Evolutionary conservation across 2,329 filamentous ascomycete genomes (phyloP), one percentile per base, ranked within the genome.

Genomic region (Trichoderma pleuroti): DNA sequence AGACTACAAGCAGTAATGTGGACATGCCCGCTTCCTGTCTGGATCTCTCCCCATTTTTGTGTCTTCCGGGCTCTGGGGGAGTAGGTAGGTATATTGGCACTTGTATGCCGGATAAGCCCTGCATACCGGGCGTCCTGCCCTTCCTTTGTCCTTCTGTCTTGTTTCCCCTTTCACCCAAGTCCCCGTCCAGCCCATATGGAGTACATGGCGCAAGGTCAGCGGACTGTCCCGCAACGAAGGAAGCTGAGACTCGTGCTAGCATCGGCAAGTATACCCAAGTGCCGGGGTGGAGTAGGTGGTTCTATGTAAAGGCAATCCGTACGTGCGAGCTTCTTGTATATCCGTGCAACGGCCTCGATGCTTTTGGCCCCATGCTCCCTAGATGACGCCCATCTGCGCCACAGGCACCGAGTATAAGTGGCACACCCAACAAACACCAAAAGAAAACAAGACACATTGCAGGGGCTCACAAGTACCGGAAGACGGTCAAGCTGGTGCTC

Each of bases 191-290:
- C 54, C 54, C 26, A 30, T 49, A 68, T 68, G 65, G 65, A 68
- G 56, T 59, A 46, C 65, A 68, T 68, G 52, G 65, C 54, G 54
- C 65, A 68, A 68, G 42, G 54, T 60, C 65, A 60, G 56, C 56
- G 28, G 65, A 36, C 21, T 36, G 56, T 28, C 26, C 64, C 65
- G 65, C 65, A 61, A 56, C 46, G 46, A 56, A 28, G 54, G 39
- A 59, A 28, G 65, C 56, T 61, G 65, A 52, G 49, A 30, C 24
- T 56, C 21, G 52, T 56, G 18, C 56, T 66, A 18, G 49, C 46
- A 56, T 66, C 39, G n/a, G 16, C 28, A 32, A 32, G 9, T 8
- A 59, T 24, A 59, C 18, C 18, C 64, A 67, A 42, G 42, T 67
- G 54, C 64, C 54, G 52, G 63, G 34, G 64, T 67, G 64, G 64